Conservation (phyloP, 441 rosid species). For the Adansonia rubrostipa region DNA sequence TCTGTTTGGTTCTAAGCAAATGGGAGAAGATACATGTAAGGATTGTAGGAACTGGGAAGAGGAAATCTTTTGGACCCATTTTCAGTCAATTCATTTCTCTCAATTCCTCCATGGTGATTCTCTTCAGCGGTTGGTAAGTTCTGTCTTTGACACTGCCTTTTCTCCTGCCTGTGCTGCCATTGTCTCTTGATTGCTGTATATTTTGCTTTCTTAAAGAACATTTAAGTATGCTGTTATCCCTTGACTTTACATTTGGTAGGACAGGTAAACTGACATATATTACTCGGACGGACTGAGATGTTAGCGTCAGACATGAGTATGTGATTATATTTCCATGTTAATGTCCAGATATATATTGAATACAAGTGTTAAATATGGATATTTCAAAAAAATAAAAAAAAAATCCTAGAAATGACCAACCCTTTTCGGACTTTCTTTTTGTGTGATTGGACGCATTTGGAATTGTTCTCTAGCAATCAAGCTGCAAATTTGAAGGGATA, state of each 20-base stretch:
- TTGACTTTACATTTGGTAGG: background rate
- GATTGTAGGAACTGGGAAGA: constrained; percentile 70
- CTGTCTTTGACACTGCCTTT: background rate
- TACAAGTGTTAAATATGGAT: no score
- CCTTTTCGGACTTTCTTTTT: background rate
- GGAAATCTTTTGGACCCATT: constrained; percentile 71
- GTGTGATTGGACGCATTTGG: background rate
- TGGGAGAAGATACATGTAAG: no score
- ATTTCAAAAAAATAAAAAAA: no score
- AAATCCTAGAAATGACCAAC: background rate
- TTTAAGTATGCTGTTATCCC: background rate
- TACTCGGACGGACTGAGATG: no score
- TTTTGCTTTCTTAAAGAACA: background rate
- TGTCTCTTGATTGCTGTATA: background rate
- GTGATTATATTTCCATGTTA: no score
- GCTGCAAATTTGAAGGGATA: background rate
- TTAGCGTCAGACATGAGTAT: no score
- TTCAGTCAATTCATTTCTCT: constrained; percentile 58
- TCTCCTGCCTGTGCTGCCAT: no score
- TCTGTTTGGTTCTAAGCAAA: no score
- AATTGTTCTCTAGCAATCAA: background rate
- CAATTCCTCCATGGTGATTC: constrained; percentile 60
- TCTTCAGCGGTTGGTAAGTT: constrained; percentile 54
- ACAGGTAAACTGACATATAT: background rate
- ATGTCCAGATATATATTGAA: no score